Base-by-base conservation (phyloP, 495 filamentous ascomycete species). In the Hamigera avellanea region DNA sequence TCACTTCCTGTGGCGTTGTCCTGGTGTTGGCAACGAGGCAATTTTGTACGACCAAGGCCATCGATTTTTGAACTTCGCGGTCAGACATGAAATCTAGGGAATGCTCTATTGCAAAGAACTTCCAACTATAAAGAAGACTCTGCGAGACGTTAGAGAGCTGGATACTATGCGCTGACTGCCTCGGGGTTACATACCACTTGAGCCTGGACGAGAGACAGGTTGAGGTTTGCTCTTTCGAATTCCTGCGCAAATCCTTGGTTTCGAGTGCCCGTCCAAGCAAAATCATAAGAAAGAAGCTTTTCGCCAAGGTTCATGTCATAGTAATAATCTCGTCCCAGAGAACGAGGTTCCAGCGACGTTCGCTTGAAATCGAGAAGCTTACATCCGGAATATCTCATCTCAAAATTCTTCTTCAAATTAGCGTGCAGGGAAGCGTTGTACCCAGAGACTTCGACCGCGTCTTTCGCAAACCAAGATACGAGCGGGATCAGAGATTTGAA, bases 351-450 rank as follows among this genome's bases (percentile, higher is more conserved):
- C 2, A 93, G 54, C 3, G 68, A 49, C 0, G 86, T 86, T 33
- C 82, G 70, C 54, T 86, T 86, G 56, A 98, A 82, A 43, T 83
- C 75, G 32, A 70, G 55, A 34, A 93, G 59, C 26, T 66, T 72
- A 51, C 81, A 82, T 1, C 77, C 77, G 1, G 72, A 46, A 48
- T 85, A 95, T 35, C 80, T 75, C 32, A 67, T 68, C 44, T 81
- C 76, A 41, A 98, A 83, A 52, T 99, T 96, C 46, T 72, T 76
- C 32, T 80, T 77, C 36, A 96, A 67, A 45, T 89, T 88, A 12
- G 67, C 67, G 53, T 99, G 93, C 15, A 95, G 63, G 2, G 86
- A 94, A 9, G 67, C 56, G 48, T 95, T 94, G 55, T 95, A 96
- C 4, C 69, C 73, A 7, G 80, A 70, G 2, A 82, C 76, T 17